These are phyloP conservation scores for Dactylella cylindrospora DNA, from an alignment of 2,329 filamentous ascomycete species.

Conservation along the genomic window DNA sequence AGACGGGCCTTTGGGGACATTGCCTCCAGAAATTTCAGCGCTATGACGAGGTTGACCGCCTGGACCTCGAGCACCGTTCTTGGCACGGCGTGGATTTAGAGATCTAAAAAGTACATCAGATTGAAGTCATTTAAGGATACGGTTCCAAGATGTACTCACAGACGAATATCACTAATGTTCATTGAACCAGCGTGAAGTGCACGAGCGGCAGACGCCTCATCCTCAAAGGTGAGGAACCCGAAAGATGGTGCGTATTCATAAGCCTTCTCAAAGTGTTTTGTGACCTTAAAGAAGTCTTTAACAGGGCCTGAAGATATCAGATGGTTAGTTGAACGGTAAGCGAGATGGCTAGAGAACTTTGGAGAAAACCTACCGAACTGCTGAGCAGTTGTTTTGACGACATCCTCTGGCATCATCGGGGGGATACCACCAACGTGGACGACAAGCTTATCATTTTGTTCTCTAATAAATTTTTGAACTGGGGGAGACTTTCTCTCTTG, in stretches of 20 bases:
- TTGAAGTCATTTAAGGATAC: background rate
- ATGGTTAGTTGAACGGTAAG: too few species aligned
- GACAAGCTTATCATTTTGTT: slow-evolving; percentile 34
- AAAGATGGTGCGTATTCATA: slow-evolving; percentile 37
- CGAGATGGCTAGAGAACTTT: too few species aligned
- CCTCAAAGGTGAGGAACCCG: slow-evolving; percentile 38
- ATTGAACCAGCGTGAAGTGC: slow-evolving; percentile 24
- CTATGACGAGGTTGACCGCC: slow-evolving; percentile 4
- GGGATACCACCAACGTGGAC: slow-evolving; percentile 28
- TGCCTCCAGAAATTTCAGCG: slow-evolving; percentile 7
- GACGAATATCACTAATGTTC: slow-evolving; percentile 11
- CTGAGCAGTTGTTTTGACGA: slow-evolving; percentile 29
- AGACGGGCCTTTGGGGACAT: slow-evolving; percentile 5
- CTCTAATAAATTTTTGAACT: slow-evolving; percentile 8
- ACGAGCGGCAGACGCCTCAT: slow-evolving; percentile 19
- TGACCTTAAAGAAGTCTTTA: slow-evolving; percentile 42
- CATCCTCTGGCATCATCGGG: slow-evolving; percentile 42
- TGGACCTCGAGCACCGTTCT: slow-evolving; percentile 11
- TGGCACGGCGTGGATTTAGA: slow-evolving; percentile 35
- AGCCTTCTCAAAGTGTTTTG: slow-evolving; percentile 21
- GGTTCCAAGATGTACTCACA: slow-evolving; percentile 17
- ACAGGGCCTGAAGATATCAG: slow-evolving; percentile 29
- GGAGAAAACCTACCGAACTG: slow-evolving; percentile 30
- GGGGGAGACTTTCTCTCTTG: slow-evolving; percentile 7
- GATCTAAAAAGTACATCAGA: slow-evolving; percentile 10